Evolutionary conservation across 2,329 filamentous ascomycete genomes (phyloP), one percentile per base, ranked within the genome.

Genomic region (Curvularia sp.): DNA sequence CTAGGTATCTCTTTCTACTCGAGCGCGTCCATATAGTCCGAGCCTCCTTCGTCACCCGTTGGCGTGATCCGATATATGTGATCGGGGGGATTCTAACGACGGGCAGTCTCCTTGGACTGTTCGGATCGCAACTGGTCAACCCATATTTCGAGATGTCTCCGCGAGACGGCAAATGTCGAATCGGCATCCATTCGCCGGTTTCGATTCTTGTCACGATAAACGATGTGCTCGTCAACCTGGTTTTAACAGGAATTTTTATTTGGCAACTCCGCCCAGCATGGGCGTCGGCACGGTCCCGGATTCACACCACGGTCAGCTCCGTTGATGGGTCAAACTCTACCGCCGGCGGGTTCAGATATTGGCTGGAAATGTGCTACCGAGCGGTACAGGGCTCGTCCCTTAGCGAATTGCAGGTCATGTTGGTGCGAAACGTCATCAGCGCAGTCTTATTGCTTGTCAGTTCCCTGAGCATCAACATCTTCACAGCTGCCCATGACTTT

Each of bases 1-100:
- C 3, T 35, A 66, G 72, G 42, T 76, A 77, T 53, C 56, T 78
- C 5, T 79, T 78, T 57, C 62, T 79, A 3, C 67, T 78, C 18
- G 78, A 80, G 60, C 71, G 78, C 10, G 68, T 73, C 15, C 75
- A 78, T 49, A 67, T 74, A 18, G 66, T 78, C 13, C 66, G 76
- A 24, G 60, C 69, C 9, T 66, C 73, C 3, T 69, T 72, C 47
- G 52, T 69, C 22, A 57, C 66, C 6, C 72, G 76, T 3, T 43
- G 57, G 8, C 61, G 70, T 12, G 75, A 78, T 52, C 66, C 59
- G 12, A 47, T 78, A 7, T 79, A 75, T 68, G 42, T 75, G 1
- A 7, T 62, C 18, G 68, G 70, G 20, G 67, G 72, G 15, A 42
- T 64, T 47, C 7, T 70, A 31, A 61, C 62, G 4, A 42, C 65